Percentiles rank a stretch among this genome's conserved stretches.
These are phyloP conservation scores for Mortierella sp. DNA, from an alignment of 371 early-diverging fungal genomes.

Conservation along the genomic window DNA sequence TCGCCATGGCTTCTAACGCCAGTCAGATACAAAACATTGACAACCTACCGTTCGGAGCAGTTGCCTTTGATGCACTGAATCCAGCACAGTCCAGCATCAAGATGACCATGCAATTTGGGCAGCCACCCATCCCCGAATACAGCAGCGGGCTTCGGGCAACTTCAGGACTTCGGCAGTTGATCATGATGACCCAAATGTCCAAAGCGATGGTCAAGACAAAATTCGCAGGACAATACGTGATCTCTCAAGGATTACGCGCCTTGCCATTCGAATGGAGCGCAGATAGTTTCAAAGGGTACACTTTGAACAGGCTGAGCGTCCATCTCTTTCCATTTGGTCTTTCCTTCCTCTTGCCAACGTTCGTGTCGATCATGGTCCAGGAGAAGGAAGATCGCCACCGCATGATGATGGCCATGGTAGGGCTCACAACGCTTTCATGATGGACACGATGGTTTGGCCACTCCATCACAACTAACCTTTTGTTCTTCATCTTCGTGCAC, in stretches of 20 bases:
- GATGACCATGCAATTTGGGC: constrained; percentile 41
- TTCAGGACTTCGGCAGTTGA: constrained; percentile 31
- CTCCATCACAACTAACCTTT: no score
- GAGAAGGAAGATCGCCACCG: constrained; percentile 77
- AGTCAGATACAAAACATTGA: not conserved
- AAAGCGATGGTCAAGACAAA: constrained; percentile 36
- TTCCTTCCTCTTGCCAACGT: constrained; percentile 78
- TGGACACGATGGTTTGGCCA: no score
- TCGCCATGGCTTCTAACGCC: not conserved
- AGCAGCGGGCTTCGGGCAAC: not conserved
- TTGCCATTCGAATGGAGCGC: constrained; percentile 26
- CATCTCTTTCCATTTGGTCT: constrained; percentile 52
- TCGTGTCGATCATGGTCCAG: constrained; percentile 71
- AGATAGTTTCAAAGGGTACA: constrained; percentile 1
- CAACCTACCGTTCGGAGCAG: constrained; percentile 31
- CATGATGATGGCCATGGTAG: constrained; percentile 78
- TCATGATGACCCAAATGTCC: constrained; percentile 35
- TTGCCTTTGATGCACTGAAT: constrained; percentile 16
- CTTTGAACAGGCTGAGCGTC: constrained; percentile 11
- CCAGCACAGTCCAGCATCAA: constrained; percentile 3
- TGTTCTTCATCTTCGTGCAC: no score
- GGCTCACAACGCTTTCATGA: not conserved
- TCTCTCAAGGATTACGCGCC: constrained; percentile 38
- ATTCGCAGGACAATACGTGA: constrained; percentile 22
- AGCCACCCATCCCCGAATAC: not conserved